These are phyloP conservation scores for Canavalia ensiformis DNA, from an alignment of 306 rosid species.

Conservation along the genomic window DNA sequence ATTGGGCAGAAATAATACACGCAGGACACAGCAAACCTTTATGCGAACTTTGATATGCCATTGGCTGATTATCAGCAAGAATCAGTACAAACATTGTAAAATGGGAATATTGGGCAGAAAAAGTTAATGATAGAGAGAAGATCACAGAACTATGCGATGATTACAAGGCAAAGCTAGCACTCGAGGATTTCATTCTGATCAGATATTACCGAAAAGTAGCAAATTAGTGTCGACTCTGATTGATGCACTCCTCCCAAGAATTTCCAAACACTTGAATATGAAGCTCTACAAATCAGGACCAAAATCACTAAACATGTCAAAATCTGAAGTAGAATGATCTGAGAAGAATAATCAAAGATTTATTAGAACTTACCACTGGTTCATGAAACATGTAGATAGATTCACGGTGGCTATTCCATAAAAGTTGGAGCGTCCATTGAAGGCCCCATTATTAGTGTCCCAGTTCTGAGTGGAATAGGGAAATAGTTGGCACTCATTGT, in stretches of 20 bases:
- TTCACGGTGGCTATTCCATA: conserved; percentile 56
- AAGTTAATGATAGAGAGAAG: conserved; percentile 46
- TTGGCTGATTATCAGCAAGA: conserved; percentile 53
- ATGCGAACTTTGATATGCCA: conserved; percentile 54
- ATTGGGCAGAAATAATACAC: conserved; percentile 47
- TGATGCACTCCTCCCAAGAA: conserved; percentile 56
- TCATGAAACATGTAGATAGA: conserved; percentile 54
- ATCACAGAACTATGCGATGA: conserved; percentile 52
- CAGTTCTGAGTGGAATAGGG: conserved; percentile 71
- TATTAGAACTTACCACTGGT: conserved; percentile 47
- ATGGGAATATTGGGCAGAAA: conserved; percentile 56
- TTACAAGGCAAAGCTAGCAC: conserved; percentile 55
- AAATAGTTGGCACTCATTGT: conserved; percentile 45
- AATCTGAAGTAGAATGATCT: background rate
- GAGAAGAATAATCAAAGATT: background rate
- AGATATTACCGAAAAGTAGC: conserved; percentile 51
- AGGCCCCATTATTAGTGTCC: conserved; percentile 57
- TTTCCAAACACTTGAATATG: conserved; percentile 49
- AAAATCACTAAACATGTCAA: background rate
- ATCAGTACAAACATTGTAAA: conserved; percentile 54
- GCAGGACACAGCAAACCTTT: conserved; percentile 47
- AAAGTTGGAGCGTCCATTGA: conserved; percentile 47
- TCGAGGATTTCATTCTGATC: conserved; percentile 49
- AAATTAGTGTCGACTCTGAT: conserved; percentile 47
- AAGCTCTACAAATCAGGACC: conserved; percentile 55